Base-by-base conservation (phyloP, 1,139 yeast species). In the Zygosaccharomyces sapae region DNA sequence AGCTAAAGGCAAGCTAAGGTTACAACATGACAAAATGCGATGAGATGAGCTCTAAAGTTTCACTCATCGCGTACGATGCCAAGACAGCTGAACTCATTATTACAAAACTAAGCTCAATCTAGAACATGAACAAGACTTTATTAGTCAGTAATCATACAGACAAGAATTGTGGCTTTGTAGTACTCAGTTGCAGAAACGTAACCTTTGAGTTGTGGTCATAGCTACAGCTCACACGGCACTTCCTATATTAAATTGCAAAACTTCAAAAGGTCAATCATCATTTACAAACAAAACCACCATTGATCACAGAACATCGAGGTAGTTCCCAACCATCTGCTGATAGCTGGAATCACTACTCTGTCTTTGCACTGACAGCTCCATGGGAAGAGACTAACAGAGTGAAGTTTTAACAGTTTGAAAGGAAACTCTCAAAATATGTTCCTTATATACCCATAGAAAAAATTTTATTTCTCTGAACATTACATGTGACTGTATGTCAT, bases 201-300 rank as follows among this genome's bases (percentile, higher is more conserved):
- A 37, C 45, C 45, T 42, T 42, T 42, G 27, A 35, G 38, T 30
- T 42, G 45, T 42, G 45, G 35, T 42, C 45, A 42, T 42, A 30
- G 45, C 45, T 18, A 19, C 20, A 24, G 45, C 45, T 42, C 45
- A 42, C 45, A 42, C 45, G 45, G 45, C 45, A 42, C 45, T 42
- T 42, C 45, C 45, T 42, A 42, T 22, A 22, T 42, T 42, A 22
- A 34, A 30, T 35, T 42, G 16, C 20, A 35, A 42, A 24, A 29
- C 30, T 34, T 34, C 33, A 34, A 42, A 42, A 42, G 45, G 45
- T 37, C 9, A 39, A 42, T 42, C 45, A 42, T 42, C 45, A 42
- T 42, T 25, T 42, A 33, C 37, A 41, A 33, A 33, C 25, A 39
- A 31, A 33, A 33, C 38, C 38, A 41, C 44, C 24, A 18, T 5